These are phyloP conservation scores for Cladophialophora immunda DNA, from an alignment of 2,329 filamentous ascomycete species.

Conservation along the genomic window DNA sequence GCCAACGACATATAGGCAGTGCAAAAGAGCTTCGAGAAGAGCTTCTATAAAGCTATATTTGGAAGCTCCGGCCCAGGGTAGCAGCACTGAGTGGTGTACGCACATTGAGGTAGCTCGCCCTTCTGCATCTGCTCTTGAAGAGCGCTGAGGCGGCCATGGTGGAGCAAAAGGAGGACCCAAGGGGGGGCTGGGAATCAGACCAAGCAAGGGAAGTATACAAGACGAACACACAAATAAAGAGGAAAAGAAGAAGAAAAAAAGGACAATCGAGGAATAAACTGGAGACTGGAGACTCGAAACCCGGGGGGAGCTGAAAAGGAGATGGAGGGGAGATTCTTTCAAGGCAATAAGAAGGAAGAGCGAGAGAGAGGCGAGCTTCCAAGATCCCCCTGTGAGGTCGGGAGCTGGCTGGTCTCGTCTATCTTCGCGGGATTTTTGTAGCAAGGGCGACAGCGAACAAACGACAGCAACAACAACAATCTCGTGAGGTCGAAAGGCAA, in stretches of 20 bases:
- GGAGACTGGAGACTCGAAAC: not conserved
- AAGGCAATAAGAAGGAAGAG: not conserved
- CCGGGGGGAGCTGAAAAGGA: not conserved
- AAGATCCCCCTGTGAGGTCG: not conserved
- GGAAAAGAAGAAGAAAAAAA: not conserved
- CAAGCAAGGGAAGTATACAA: not conserved
- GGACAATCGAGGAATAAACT: not conserved
- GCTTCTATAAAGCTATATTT: not conserved
- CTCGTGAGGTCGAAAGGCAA: conserved; percentile 1
- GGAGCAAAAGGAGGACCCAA: conserved; percentile 4
- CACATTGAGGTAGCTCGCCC: conserved; percentile 75
- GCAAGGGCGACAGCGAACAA: not conserved
- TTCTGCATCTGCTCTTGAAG: conserved; percentile 76
- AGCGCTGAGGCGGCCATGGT: conserved; percentile 71
- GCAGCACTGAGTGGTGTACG: not conserved
- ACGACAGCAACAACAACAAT: not conserved
- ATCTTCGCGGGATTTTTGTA: not conserved
- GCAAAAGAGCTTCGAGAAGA: not conserved
- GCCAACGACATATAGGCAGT: not conserved
- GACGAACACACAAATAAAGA: not conserved
- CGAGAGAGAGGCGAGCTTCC: not conserved
- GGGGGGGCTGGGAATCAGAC: not conserved
- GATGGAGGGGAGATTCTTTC: not conserved
- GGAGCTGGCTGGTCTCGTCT: not conserved
- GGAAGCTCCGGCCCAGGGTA: not conserved